phyloP scores from a whole-genome alignment of 2,329 filamentous ascomycete species.

The Ascosphaera apis region DNA sequence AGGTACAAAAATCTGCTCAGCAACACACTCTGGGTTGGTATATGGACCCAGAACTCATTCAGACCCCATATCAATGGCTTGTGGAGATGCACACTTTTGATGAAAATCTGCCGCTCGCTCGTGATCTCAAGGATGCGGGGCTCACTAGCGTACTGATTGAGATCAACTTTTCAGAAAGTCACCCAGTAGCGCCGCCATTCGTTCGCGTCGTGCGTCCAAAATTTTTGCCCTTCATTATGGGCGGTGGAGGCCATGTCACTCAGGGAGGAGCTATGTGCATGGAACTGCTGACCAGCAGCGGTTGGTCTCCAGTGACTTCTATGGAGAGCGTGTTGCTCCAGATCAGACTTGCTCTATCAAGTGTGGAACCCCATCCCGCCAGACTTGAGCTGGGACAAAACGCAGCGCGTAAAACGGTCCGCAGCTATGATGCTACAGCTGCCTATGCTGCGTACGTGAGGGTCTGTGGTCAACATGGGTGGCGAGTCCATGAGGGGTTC shows the following conservation, averaged over 20 bases:
- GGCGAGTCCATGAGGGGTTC: conserved; percentile 45
- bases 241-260: conserved; percentile 73
- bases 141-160: conserved; percentile 54
- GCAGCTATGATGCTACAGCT: conserved; percentile 44
- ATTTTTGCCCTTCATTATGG: conserved; percentile 45
- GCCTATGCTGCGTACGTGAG: conserved; percentile 52
- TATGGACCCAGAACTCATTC: conserved; percentile 41
- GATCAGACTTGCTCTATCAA: conserved; percentile 53
- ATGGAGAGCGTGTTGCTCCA: conserved; percentile 65
- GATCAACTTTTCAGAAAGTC: conserved; percentile 54
- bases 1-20: conserved; percentile 37
- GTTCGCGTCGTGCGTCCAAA: conserved; percentile 61
- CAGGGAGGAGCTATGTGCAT: conserved; percentile 64
- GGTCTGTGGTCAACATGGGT: conserved; percentile 46
- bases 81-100: conserved; percentile 75
- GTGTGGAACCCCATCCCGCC: conserved; percentile 45
- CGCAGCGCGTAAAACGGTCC: neutral
- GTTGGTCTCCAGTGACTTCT: conserved; percentile 51
- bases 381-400: conserved; percentile 27
- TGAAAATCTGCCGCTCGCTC: conserved; percentile 38
- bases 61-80: conserved; percentile 76
- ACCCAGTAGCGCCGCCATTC: conserved; percentile 61
- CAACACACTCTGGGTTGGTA: conserved; percentile 60
- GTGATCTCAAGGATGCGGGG: conserved; percentile 44
- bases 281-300: conserved; percentile 61